Percentiles rank a stretch among this genome's conserved stretches.
phyloP scores from a whole-genome alignment of 83 land plant genomes.

The Thuja plicata region DNA sequence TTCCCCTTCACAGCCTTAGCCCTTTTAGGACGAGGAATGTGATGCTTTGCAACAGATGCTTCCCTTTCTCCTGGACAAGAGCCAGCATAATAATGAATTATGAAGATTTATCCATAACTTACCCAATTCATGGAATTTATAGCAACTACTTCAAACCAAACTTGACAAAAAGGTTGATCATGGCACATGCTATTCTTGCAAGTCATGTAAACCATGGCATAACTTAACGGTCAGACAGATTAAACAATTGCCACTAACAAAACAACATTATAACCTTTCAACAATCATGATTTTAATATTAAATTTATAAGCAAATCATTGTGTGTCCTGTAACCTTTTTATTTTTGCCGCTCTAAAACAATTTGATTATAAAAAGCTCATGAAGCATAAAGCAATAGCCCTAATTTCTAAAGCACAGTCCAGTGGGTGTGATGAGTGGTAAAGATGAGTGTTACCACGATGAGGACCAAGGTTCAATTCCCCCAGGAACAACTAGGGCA shows the following conservation, averaged over 20 bases:
- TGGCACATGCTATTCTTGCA: neutral
- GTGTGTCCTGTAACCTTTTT: neutral
- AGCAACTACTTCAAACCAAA: neutral
- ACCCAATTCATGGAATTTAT: conserved; percentile 3
- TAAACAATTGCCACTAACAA: neutral
- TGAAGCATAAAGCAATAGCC: too few relatives aligned
- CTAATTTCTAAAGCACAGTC: too few relatives aligned
- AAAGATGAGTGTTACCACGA: too few relatives aligned
- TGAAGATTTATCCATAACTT: neutral
- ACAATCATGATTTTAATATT: neutral
- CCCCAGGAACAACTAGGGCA: too few relatives aligned
- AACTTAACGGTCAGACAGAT: neutral
- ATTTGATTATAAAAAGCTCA: neutral
- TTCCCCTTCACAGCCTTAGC: conserved; percentile 57
- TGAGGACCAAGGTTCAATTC: too few relatives aligned
- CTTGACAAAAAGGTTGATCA: neutral
- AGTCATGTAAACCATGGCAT: neutral
- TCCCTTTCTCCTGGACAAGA: conserved; percentile 60
- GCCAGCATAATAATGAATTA: neutral
- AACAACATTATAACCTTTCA: neutral
- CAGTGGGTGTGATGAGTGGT: too few relatives aligned
- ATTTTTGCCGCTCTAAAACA: neutral
- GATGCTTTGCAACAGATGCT: conserved; percentile 33
- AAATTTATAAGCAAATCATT: neutral
- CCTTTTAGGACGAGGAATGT: conserved; percentile 59